These are phyloP conservation scores for Leccinum angustisporum DNA, from an alignment of 1,284 basidiomycete species.

Conservation along the genomic window DNA sequence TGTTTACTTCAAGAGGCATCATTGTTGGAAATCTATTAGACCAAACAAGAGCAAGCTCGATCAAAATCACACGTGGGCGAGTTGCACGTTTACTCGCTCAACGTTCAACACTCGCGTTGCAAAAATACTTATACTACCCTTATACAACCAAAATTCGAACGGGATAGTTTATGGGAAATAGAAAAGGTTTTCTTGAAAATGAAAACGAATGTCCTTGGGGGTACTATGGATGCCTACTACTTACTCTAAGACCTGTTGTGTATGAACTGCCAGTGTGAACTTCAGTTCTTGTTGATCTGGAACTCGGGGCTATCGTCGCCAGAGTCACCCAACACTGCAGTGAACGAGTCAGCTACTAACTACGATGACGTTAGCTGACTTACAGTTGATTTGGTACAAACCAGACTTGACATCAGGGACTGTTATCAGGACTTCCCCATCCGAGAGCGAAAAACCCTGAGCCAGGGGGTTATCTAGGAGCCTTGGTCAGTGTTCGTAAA, in stretches of 20 bases:
- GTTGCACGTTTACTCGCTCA: too few species aligned
- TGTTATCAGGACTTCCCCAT: constrained; percentile 31
- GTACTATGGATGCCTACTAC: not conserved
- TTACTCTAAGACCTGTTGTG: not conserved
- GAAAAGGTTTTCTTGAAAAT: not conserved
- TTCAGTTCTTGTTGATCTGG: constrained; percentile 30
- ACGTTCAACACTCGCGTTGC: too few species aligned
- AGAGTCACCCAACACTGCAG: constrained; percentile 40
- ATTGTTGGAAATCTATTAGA: too few species aligned
- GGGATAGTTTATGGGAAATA: not conserved
- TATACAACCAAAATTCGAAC: not conserved
- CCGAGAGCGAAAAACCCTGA: constrained; percentile 34
- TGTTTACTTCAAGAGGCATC: not conserved
- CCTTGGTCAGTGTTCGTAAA: constrained; percentile 3
- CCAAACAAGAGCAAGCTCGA: too few species aligned
- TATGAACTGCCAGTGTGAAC: too few species aligned
- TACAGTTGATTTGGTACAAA: constrained; percentile 39
- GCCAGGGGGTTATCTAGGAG: constrained; percentile 22
- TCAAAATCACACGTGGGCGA: too few species aligned
- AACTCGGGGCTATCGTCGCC: constrained; percentile 38
- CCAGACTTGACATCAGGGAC: constrained; percentile 36
- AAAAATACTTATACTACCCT: too few species aligned
- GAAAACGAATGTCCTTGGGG: not conserved
- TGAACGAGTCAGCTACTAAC: not conserved
- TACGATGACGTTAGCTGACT: constrained; percentile 23